A percentile compares a stretch with the other conserved stretches of the same genome.
Evolutionary conservation across 2,329 filamentous ascomycete species (phyloP).

Genomic region (Sclerotinia glacialis): DNA sequence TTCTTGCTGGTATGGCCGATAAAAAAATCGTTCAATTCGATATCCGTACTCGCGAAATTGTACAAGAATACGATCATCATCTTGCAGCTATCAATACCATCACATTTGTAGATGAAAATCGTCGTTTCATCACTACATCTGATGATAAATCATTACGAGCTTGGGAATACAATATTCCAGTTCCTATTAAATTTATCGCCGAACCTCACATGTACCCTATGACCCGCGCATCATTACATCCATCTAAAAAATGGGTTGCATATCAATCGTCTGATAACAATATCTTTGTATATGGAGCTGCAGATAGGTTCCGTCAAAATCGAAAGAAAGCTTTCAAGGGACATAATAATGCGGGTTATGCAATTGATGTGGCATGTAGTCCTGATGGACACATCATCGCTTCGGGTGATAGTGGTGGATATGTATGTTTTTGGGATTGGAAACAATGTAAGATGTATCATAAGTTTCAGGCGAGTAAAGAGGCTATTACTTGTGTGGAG

Average conservation of each 20-base stretch:
- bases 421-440: constrained; percentile 97
- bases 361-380: constrained; percentile 82
- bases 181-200: constrained; percentile 97
- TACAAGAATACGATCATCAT: constrained; percentile 98
- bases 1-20: constrained; percentile 94
- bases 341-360: constrained; percentile 93
- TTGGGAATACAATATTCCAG: constrained; percentile 98
- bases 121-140: constrained; percentile 95
- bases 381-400: constrained; percentile 90
- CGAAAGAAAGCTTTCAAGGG: constrained; percentile 94
- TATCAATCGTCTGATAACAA: constrained; percentile 95
- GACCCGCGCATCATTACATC: constrained; percentile 80
- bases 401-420: constrained; percentile 83
- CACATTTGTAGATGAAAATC: constrained; percentile 89
- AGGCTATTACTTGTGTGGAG: constrained; percentile 78
- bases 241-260: constrained; percentile 88
- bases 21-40: constrained; percentile 99
- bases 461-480: constrained; percentile 83
- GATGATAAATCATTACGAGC: constrained; percentile 95
- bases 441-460: constrained; percentile 99
- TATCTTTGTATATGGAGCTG: constrained; percentile 90
- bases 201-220: constrained; percentile 98
- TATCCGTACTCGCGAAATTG: constrained; percentile 71
- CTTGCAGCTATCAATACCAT: constrained; percentile 97
- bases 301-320: constrained; percentile 95